phyloP scores from a whole-genome alignment of 2,329 filamentous ascomycete species.

The Curvularia eragrostidis region DNA sequence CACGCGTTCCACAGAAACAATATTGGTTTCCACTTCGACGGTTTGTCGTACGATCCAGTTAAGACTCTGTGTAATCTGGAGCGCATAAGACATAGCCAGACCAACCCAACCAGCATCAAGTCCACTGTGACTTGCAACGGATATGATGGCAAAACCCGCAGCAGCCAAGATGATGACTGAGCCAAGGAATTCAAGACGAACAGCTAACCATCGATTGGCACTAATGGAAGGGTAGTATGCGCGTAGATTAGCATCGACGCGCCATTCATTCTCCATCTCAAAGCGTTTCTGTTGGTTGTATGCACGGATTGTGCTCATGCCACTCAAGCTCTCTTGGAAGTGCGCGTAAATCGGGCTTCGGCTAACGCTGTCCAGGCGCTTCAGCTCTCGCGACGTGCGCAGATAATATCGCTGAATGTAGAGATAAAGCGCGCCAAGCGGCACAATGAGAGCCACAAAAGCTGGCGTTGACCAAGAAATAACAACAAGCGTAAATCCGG shows the following conservation, averaged over 20 bases:
- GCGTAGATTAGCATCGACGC: constrained; percentile 90
- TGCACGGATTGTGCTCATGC: constrained; percentile 92
- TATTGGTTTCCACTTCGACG: constrained; percentile 99
- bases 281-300: constrained; percentile 90
- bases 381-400: constrained; percentile 92
- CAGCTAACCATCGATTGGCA: constrained; percentile 87
- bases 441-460: constrained; percentile 82
- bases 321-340: constrained; percentile 95
- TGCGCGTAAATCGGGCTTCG: constrained; percentile 97
- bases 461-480: constrained; percentile 82
- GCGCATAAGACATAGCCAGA: constrained; percentile 93
- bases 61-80: constrained; percentile 95
- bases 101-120: constrained; percentile 81
- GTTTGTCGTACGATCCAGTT: constrained; percentile 99
- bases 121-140: constrained; percentile 71
- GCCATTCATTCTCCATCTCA: constrained; percentile 93
- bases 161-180: constrained; percentile 90
- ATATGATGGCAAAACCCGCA: constrained; percentile 80
- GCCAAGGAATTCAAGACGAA: constrained; percentile 93
- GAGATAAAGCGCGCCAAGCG: constrained; percentile 80
- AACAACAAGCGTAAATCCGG: constrained; percentile 81
- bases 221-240: constrained; percentile 97
- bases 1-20: constrained; percentile 96
- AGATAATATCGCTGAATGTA: constrained; percentile 98
- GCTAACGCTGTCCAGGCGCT: constrained; percentile 92